A percentile compares a stretch with the other conserved stretches of the same genome.
Evolutionary conservation across 2,329 filamentous ascomycete species (phyloP).

Genomic region (Coniochaeta ligniaria): DNA sequence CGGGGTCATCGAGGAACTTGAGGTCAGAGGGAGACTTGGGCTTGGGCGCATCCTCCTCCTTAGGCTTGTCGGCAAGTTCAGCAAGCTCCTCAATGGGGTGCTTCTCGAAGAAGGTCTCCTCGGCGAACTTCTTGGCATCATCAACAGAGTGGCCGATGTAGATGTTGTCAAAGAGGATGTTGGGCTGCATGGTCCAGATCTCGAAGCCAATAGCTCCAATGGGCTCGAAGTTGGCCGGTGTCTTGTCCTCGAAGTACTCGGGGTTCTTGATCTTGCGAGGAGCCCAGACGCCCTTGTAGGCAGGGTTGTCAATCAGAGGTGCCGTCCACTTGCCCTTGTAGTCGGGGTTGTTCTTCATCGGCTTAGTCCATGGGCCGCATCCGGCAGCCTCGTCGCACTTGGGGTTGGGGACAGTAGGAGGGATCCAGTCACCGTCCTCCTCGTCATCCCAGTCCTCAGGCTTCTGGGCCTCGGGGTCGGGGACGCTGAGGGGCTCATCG

Average conservation of each 20-base stretch:
- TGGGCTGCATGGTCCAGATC: constrained; percentile 99
- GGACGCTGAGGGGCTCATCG: constrained; percentile 71
- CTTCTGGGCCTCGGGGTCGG: constrained; percentile 94
- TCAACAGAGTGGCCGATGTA: constrained; percentile 97
- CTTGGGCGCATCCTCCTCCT: constrained; percentile 49
- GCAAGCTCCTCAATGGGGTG: constrained; percentile 71
- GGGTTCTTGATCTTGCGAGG: constrained; percentile 97
- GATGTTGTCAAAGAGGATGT: constrained; percentile 99
- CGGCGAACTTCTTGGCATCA: constrained; percentile 82
- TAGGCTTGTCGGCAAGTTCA: constrained; percentile 74
- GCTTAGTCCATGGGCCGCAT: constrained; percentile 87
- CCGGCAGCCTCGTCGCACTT: constrained; percentile 92
- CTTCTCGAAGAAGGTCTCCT: constrained; percentile 90
- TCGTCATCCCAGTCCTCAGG: constrained; percentile 99
- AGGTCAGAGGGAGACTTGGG: constrained; percentile 68
- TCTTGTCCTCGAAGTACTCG: constrained; percentile 94
- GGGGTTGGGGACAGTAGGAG: constrained; percentile 87
- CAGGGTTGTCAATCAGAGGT: constrained; percentile 91
- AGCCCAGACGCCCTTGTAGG: constrained; percentile 93
- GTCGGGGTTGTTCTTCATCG: constrained; percentile 86
- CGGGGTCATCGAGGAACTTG: constrained; percentile 85
- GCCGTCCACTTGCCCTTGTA: constrained; percentile 99
- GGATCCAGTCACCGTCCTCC: constrained; percentile 96
- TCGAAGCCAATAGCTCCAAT: constrained; percentile 98
- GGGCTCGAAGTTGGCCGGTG: constrained; percentile 90